Evolutionary conservation across 495 filamentous ascomycete species (phyloP).

Genomic region (Penicillium goetzii): DNA sequence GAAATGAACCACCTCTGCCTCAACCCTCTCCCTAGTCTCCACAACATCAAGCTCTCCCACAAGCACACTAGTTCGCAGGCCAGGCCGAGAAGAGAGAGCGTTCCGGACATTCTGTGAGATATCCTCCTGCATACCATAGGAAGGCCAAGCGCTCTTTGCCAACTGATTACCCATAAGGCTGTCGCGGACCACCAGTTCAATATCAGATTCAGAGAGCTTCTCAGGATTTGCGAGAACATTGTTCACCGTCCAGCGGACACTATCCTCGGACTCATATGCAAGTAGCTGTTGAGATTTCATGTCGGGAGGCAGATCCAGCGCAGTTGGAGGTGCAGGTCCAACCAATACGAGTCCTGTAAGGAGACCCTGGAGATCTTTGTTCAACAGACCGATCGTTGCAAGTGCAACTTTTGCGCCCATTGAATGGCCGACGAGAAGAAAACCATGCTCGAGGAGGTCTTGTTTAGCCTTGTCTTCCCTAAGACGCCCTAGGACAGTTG

Average conservation of each 20-base stretch:
- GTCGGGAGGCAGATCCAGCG: constrained; percentile 36
- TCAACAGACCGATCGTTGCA: constrained; percentile 27
- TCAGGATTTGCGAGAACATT: constrained; percentile 41
- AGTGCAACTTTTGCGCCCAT: constrained; percentile 51
- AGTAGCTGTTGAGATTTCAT: constrained; percentile 40
- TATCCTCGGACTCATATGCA: constrained; percentile 38
- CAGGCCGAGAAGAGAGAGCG: neutral
- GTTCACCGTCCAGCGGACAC: constrained; percentile 35
- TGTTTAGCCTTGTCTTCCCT: constrained; percentile 5
- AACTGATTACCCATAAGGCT: constrained; percentile 36
- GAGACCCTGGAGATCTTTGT: constrained; percentile 7
- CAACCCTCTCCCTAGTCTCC: constrained; percentile 39
- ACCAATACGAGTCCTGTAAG: constrained; percentile 42
- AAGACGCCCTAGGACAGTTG: constrained; percentile 28
- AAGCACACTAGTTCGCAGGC: constrained; percentile 28
- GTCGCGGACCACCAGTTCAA: constrained; percentile 31
- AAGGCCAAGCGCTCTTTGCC: constrained; percentile 45
- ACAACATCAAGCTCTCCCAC: constrained; percentile 40
- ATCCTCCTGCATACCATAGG: constrained; percentile 47
- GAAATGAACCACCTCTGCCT: constrained; percentile 32
- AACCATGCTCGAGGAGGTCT: constrained; percentile 24
- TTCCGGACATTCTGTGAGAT: constrained; percentile 26
- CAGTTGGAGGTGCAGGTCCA: constrained; percentile 39
- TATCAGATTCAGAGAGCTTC: constrained; percentile 24
- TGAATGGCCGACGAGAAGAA: constrained; percentile 46